A percentile compares a stretch with the other conserved stretches of the same genome.
Evolutionary conservation across 805 yeast genomes (phyloP).

Genomic region (Grigorovia transvaalensis): DNA sequence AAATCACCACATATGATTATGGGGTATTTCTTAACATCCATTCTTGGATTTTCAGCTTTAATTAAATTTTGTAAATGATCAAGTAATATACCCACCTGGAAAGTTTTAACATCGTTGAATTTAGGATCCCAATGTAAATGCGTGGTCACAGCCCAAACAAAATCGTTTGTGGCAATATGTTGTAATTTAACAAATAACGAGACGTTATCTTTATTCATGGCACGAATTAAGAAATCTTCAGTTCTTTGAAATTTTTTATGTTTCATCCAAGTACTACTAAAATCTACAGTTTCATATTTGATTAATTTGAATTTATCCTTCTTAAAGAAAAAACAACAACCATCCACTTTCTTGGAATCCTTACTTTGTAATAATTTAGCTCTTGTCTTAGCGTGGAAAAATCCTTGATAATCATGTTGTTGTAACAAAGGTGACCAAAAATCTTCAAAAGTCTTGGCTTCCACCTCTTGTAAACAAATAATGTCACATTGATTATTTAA

Average conservation of each 20-base stretch:
- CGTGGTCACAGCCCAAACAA: constrained; percentile 70
- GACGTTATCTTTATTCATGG: constrained; percentile 90
- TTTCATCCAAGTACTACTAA: constrained; percentile 68
- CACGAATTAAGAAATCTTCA: constrained; percentile 89
- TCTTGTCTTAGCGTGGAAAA: constrained; percentile 80
- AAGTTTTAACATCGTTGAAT: constrained; percentile 87
- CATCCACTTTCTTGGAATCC: constrained; percentile 88
- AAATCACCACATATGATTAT: constrained; percentile 89
- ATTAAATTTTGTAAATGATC: constrained; percentile 72
- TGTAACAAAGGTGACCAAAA: constrained; percentile 72
- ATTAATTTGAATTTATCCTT: constrained; percentile 56
- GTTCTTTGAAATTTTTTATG: constrained; percentile 84
- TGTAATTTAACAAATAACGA: constrained; percentile 71
- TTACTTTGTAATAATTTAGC: constrained; percentile 77
- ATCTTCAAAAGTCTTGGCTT: constrained; percentile 73
- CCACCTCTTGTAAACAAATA: constrained; percentile 92
- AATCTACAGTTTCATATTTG: constrained; percentile 70
- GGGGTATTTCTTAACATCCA: constrained; percentile 54
- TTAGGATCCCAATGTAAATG: constrained; percentile 99
- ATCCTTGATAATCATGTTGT: constrained; percentile 66
- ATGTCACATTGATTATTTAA: constrained; percentile 58
- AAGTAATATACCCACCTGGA: constrained; percentile 84
- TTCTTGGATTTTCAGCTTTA: constrained; percentile 37
- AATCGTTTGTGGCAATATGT: constrained; percentile 61
- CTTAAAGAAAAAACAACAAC: constrained; percentile 91